Evolutionary conservation across 2,329 filamentous ascomycete species (phyloP).

Genomic region (Paraconiothyrium sp.): DNA sequence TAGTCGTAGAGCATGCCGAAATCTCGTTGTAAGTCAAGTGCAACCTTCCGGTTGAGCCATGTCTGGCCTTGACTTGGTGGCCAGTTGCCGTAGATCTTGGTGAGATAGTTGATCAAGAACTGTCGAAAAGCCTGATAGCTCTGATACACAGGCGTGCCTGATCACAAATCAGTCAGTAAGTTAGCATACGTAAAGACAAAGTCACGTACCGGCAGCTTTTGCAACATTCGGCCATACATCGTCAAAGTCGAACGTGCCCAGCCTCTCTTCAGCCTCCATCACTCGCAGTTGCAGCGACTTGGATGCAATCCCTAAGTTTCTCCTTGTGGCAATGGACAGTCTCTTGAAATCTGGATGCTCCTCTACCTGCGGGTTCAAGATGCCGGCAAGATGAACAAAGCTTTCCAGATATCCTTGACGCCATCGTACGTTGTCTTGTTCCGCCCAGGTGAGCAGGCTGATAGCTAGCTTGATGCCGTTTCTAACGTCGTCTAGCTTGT

Average conservation of each 20-base stretch:
- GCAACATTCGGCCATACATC: constrained; percentile 65
- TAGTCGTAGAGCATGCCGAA: constrained; percentile 77
- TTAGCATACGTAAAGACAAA: neutral
- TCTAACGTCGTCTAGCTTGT: constrained; percentile 71
- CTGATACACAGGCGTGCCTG: constrained; percentile 55
- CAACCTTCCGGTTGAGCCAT: constrained; percentile 70
- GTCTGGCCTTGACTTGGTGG: constrained; percentile 58
- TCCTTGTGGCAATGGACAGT: constrained; percentile 69
- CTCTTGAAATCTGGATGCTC: constrained; percentile 65
- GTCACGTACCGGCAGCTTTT: constrained; percentile 39
- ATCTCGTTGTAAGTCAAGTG: constrained; percentile 68
- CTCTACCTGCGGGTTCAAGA: constrained; percentile 59
- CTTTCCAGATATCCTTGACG: constrained; percentile 73
- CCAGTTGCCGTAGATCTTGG: constrained; percentile 67
- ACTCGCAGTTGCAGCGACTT: constrained; percentile 71
- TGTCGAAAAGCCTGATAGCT: constrained; percentile 68
- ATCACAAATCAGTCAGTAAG: neutral
- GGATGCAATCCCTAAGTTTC: constrained; percentile 69
- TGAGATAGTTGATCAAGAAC: constrained; percentile 69
- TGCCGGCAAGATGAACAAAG: constrained; percentile 73
- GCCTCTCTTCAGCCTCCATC: constrained; percentile 68
- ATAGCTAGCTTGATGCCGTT: constrained; percentile 68
- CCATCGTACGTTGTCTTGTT: constrained; percentile 69
- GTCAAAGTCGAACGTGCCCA: constrained; percentile 67
- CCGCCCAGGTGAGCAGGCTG: constrained; percentile 71